Percentiles rank a stretch among this genome's conserved stretches.
Evolutionary conservation across 192 early-diverging fungal species (phyloP).

Genomic region (Coemansia sp.): DNA sequence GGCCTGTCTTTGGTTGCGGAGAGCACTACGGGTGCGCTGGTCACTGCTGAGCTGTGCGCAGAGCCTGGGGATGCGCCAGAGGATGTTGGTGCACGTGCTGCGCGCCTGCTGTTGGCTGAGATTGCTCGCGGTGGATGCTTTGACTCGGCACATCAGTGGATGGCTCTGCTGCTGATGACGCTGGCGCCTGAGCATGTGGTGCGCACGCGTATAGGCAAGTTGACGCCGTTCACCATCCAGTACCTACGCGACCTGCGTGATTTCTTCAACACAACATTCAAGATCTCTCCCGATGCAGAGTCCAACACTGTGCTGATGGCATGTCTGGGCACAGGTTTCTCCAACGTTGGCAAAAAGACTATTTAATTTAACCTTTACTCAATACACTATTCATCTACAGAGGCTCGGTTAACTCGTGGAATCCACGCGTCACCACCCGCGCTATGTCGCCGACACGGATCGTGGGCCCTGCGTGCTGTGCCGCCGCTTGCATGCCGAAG

Average conservation of each 20-base stretch:
- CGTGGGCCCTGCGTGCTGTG: slow-evolving; percentile 18
- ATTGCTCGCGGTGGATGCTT: slow-evolving; percentile 89
- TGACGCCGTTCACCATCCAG: slow-evolving; percentile 91
- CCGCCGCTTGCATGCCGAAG: slow-evolving; percentile 48
- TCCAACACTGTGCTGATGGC: slow-evolving; percentile 74
- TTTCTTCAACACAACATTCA: slow-evolving; percentile 91
- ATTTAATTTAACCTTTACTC: slow-evolving; percentile 5
- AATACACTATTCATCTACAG: slow-evolving; percentile 9
- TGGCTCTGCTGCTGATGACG: slow-evolving; percentile 82
- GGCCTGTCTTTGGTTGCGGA: slow-evolving; percentile 90
- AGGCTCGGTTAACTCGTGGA: slow-evolving; percentile 34
- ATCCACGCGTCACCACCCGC: slow-evolving; percentile 26
- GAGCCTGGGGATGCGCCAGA: slow-evolving; percentile 81
- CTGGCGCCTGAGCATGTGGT: slow-evolving; percentile 90
- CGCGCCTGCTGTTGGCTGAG: slow-evolving; percentile 78
- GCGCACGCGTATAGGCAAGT: slow-evolving; percentile 79
- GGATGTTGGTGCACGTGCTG: slow-evolving; percentile 77
- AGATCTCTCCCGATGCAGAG: slow-evolving; percentile 76
- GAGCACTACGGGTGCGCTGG: slow-evolving; percentile 75
- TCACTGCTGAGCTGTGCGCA: slow-evolving; percentile 85
- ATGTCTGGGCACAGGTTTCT: slow-evolving; percentile 85
- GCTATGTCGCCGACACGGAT: slow-evolving; percentile 25
- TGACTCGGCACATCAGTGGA: slow-evolving; percentile 84
- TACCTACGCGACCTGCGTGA: slow-evolving; percentile 84
- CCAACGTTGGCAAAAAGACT: slow-evolving; percentile 88